Evolutionary conservation across 208 protist genomes (phyloP).

Genomic region (Wallacemonas sp.): DNA sequence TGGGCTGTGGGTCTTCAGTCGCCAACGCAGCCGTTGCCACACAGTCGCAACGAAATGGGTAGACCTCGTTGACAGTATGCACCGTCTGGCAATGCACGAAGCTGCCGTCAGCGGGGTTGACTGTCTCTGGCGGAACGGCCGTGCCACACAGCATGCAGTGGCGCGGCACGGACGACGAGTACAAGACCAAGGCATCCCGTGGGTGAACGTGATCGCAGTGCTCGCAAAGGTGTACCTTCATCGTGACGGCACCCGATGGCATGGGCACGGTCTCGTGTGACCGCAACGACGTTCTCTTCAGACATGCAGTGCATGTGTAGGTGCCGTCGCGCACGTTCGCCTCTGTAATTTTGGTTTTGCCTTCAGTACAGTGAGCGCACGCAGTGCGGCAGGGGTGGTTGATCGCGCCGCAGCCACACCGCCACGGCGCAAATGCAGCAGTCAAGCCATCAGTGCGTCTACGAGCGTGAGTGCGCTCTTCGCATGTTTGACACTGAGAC

Average conservation of each 20-base stretch:
- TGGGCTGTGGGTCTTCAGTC: too few species aligned
- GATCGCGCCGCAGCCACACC: slow-evolving; percentile 56
- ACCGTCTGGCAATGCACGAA: slow-evolving; percentile 45
- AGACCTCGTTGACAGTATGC: slow-evolving; percentile 60
- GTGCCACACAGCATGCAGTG: slow-evolving; percentile 69
- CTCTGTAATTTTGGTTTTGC: too few species aligned
- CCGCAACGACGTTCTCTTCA: slow-evolving; percentile 3
- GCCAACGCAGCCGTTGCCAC: neutral
- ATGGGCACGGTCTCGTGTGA: neutral
- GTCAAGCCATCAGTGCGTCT: slow-evolving; percentile 31
- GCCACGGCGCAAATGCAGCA: slow-evolving; percentile 55
- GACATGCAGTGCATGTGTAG: slow-evolving; percentile 58
- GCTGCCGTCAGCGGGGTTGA: neutral
- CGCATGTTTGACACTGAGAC: slow-evolving; percentile 62
- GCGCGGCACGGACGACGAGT: slow-evolving; percentile 38
- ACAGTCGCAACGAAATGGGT: slow-evolving; percentile 52
- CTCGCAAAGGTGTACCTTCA: slow-evolving; percentile 50
- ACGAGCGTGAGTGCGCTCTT: neutral
- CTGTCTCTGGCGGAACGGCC: slow-evolving; percentile 12
- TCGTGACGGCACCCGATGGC: neutral
- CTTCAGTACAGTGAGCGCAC: slow-evolving; percentile 34
- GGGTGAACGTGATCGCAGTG: slow-evolving; percentile 57
- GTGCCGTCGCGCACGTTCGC: neutral
- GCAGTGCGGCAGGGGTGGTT: slow-evolving; percentile 55
- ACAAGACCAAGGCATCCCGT: slow-evolving; percentile 53